Evolutionary conservation across 768 basidiomycete species (phyloP).

Genomic region (Gymnopilus junonius): DNA sequence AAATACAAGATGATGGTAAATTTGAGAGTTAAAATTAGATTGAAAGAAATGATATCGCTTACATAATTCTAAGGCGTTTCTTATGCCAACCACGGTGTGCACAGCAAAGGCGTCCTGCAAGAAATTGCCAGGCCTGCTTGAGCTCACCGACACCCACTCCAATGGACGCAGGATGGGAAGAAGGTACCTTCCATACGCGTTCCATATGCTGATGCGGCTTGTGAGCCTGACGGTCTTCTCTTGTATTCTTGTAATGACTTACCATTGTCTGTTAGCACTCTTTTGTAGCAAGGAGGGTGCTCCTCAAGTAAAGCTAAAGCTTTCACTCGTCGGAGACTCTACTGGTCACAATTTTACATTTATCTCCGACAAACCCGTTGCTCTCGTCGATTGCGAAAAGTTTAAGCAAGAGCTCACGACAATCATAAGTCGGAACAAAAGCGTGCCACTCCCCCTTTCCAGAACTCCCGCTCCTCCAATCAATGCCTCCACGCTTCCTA

Average conservation of each 20-base stretch:
- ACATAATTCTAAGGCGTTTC: slow-evolving; percentile 21
- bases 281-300: slow-evolving; percentile 89
- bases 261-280: slow-evolving; percentile 52
- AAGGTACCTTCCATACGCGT: slow-evolving; percentile 67
- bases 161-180: slow-evolving; percentile 82
- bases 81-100: slow-evolving; percentile 70
- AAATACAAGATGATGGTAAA: slow-evolving; percentile 8
- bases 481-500: slow-evolving; percentile 29
- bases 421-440: slow-evolving; percentile 78
- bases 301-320: slow-evolving; percentile 76
- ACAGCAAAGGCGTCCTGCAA: slow-evolving; percentile 85
- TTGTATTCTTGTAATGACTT: slow-evolving; percentile 17
- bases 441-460: slow-evolving; percentile 32
- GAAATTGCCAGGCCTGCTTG: slow-evolving; percentile 75
- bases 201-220: slow-evolving; percentile 58
- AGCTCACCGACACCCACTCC: slow-evolving; percentile 74
- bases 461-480: slow-evolving; percentile 17
- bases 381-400: slow-evolving; percentile 73
- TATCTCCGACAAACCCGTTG: slow-evolving; percentile 64
- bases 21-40: slow-evolving; percentile 9
- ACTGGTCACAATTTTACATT: slow-evolving; percentile 85
- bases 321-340: slow-evolving; percentile 71
- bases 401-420: slow-evolving; percentile 82
- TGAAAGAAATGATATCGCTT: slow-evolving; percentile 19
- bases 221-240: slow-evolving; percentile 51